A percentile compares a stretch with the other conserved stretches of the same genome.
These are phyloP conservation scores for Kickxella alabastrina DNA, from an alignment of 192 early-diverging fungal species.

Conservation along the genomic window DNA sequence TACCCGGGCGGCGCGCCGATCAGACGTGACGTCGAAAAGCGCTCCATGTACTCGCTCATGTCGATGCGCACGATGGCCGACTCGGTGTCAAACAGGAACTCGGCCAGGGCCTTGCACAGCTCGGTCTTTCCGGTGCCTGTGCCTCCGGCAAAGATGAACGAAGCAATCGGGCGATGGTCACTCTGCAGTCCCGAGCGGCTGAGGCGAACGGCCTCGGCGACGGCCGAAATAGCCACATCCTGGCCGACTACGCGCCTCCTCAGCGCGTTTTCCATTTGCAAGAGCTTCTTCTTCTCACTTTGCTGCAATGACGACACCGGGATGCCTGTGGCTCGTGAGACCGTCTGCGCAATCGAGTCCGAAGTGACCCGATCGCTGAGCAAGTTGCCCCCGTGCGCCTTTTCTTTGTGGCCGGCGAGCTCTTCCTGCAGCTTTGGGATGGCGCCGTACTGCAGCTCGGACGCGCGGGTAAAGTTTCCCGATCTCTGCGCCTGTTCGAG, in stretches of 20 bases:
- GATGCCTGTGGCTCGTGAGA: conserved; percentile 73
- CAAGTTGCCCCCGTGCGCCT: conserved; percentile 50
- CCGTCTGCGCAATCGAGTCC: conserved; percentile 71
- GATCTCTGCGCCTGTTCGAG: conserved; percentile 67
- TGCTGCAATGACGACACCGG: conserved; percentile 69
- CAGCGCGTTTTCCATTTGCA: conserved; percentile 66
- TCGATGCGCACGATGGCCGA: conserved; percentile 70
- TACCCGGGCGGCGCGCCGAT: conserved; percentile 80
- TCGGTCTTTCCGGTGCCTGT: conserved; percentile 85
- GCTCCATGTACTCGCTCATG: conserved; percentile 79
- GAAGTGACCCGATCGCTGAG: conserved; percentile 79
- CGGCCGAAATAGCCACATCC: conserved; percentile 61
- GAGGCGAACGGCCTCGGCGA: conserved; percentile 71
- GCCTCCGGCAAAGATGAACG: conserved; percentile 78
- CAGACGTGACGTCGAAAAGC: conserved; percentile 65
- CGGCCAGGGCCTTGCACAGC: conserved; percentile 69
- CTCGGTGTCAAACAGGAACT: conserved; percentile 75
- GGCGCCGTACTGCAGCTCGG: conserved; percentile 74
- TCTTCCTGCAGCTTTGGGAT: conserved; percentile 70
- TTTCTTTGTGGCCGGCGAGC: conserved; percentile 55
- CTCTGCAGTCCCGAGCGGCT: conserved; percentile 74
- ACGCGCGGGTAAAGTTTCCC: conserved; percentile 69
- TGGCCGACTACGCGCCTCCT: conserved; percentile 69
- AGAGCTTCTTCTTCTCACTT: conserved; percentile 66
- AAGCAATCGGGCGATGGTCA: conserved; percentile 67